phyloP scores from a whole-genome alignment of 2,329 filamentous ascomycete genomes.

The Scedosporium boydii region DNA sequence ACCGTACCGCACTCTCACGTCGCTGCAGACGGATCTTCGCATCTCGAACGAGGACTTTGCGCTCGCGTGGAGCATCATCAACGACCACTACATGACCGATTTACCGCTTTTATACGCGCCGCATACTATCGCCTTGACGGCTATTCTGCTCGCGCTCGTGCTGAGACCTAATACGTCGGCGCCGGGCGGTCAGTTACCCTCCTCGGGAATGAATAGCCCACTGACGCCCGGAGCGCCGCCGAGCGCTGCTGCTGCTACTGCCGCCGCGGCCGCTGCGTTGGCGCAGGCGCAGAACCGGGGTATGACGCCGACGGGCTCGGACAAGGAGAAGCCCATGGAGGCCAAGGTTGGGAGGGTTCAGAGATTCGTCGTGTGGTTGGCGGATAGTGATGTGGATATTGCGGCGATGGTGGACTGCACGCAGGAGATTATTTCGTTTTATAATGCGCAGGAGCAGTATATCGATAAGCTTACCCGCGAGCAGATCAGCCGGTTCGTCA shows the following conservation, averaged over 20 bases:
- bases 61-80: constrained; percentile 74
- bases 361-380: constrained; percentile 64
- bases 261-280: constrained; percentile 38
- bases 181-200: constrained; percentile 4
- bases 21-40: constrained; percentile 58
- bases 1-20: constrained; percentile 72
- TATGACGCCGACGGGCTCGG: constrained; percentile 8
- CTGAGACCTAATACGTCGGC: constrained; percentile 48
- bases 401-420: constrained; percentile 79
- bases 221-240: constrained; percentile 10
- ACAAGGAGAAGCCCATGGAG: constrained; percentile 31
- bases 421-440: constrained; percentile 84
- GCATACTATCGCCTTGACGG: constrained; percentile 81
- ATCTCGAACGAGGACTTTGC: constrained; percentile 70
- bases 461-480: constrained; percentile 50
- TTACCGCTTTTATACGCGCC: constrained; percentile 77
- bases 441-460: constrained; percentile 58
- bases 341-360: constrained; percentile 38
- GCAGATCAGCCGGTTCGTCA: constrained; percentile 50
- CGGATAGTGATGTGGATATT: constrained; percentile 78
- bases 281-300: constrained; percentile 32
- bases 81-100: constrained; percentile 89
- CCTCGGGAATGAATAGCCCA: background rate
- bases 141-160: constrained; percentile 75
- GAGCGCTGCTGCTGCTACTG: constrained; percentile 31